These are phyloP conservation scores for Scheffersomyces stambukii DNA, from an alignment of 1,139 yeast genomes.

Conservation along the genomic window DNA sequence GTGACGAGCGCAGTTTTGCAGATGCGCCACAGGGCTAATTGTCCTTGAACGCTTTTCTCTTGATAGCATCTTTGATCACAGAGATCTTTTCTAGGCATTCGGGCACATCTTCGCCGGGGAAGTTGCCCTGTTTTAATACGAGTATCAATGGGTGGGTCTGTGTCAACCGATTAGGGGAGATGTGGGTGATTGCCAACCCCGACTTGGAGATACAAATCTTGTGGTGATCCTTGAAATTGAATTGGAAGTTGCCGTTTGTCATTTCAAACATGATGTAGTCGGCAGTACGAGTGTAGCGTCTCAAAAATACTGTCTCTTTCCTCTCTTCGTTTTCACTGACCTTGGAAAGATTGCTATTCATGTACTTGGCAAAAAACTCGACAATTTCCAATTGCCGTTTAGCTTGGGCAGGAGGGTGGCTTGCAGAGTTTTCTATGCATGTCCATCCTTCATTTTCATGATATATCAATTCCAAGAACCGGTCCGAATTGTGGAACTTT, in stretches of 20 bases:
- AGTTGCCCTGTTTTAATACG: conserved; percentile 58
- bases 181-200: conserved; percentile 75
- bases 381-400: conserved; percentile 76
- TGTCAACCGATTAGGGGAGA: conserved; percentile 72
- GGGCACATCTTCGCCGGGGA: conserved; percentile 50
- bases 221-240: conserved; percentile 92
- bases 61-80: conserved; percentile 38
- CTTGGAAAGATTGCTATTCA: conserved; percentile 76
- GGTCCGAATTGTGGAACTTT: conserved; percentile 59
- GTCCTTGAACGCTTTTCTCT: conserved; percentile 38
- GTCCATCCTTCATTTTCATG: conserved; percentile 70
- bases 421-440: conserved; percentile 56
- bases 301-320: conserved; percentile 66
- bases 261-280: conserved; percentile 88
- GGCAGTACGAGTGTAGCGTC: conserved; percentile 76
- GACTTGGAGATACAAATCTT: conserved; percentile 75
- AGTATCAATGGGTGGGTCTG: conserved; percentile 65
- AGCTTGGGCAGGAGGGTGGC: conserved; percentile 56
- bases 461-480: conserved; percentile 58
- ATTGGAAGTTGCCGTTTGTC: conserved; percentile 89
- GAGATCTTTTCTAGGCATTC: conserved; percentile 46
- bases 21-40: conserved; percentile 4
- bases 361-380: conserved; percentile 77
- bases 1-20: too few relatives aligned
- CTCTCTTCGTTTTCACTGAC: conserved; percentile 59